Evolutionary conservation across 148 eudicot species (phyloP), one percentile per base, ranked within the genome.

Genomic region (Fallopia convolvulus): DNA sequence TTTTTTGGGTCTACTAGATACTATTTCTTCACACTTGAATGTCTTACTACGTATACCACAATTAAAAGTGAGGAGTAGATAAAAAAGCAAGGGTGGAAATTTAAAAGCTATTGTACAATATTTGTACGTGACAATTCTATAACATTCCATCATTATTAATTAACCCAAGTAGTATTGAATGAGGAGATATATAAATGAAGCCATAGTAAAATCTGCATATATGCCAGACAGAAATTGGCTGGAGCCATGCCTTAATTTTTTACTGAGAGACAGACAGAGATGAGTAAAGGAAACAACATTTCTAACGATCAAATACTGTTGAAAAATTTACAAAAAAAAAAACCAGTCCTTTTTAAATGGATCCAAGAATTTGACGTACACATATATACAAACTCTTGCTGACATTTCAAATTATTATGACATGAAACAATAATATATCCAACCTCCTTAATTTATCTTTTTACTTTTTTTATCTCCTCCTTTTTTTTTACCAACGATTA

Each of bases 131-230:
- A 65, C 71, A 14, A 32, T 65, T 12, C 71, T 14, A 65, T 33
- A 65, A 65, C 71, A 65, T 65, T 68, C 72, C 72, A 68, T 68
- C 44, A 39, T 68, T 68, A 44, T 44, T 44, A 6, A 68, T 68
- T 65, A 68, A 68, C 72, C 46, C 46, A 17, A 68, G 72, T 66
- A 14, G 44, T 66, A 33, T 66, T 66, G 72, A 66, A 66, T 21
- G 72, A 13, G 36, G 42, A 68, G 72, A 68, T 68, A n/a, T n/a
- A n/a, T n/a, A 33, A 68, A 68, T 68, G 72, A 68, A 68, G 72
- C 72, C 15, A 68, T 39, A 68, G 72, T 68, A 36, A 68, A 36
- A 68, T 36, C 72, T 33, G 72, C 47, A 44, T 26, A 26, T 26
- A 26, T 44, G 47, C 7, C 47, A 44, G 47, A 21, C 13, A 58